phyloP scores from a whole-genome alignment of 1,284 basidiomycete species.

The Leccinum cinnamomeum region DNA sequence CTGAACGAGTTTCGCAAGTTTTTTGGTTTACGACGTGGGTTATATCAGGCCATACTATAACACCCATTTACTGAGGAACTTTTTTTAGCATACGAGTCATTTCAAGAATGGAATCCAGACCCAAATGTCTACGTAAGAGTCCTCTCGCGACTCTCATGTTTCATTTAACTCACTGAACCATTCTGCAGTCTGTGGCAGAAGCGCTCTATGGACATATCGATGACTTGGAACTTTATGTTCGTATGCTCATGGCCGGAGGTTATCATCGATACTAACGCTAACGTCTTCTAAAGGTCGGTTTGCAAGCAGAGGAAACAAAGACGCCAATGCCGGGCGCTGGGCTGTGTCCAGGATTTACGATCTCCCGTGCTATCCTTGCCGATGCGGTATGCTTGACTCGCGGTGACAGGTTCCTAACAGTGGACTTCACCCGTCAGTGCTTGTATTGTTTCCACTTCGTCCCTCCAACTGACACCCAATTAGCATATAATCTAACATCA shows the following conservation, averaged over 20 bases:
- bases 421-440: conserved; percentile 65
- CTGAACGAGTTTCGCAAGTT: conserved; percentile 68
- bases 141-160: neutral
- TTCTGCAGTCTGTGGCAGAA: conserved; percentile 56
- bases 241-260: conserved; percentile 13
- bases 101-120: conserved; percentile 80
- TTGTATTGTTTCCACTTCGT: neutral
- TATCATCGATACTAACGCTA: neutral
- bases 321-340: conserved; percentile 72
- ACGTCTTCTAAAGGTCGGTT: conserved; percentile 49
- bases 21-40: conserved; percentile 49
- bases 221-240: conserved; percentile 72
- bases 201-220: conserved; percentile 73
- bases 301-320: conserved; percentile 79
- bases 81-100: conserved; percentile 52
- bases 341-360: conserved; percentile 84
- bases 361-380: conserved; percentile 80
- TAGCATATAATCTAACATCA: conserved; percentile 69
- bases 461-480: conserved; percentile 2
- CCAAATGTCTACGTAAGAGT: conserved; percentile 55
- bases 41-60: no score
- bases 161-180: neutral
- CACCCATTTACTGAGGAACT: neutral
- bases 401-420: conserved; percentile 80
- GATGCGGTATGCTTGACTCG: conserved; percentile 76